Percentiles rank a stretch among this genome's conserved stretches.
phyloP scores from a whole-genome alignment of 2,329 filamentous ascomycete species.

The Plectosphaerella cucumerina region DNA sequence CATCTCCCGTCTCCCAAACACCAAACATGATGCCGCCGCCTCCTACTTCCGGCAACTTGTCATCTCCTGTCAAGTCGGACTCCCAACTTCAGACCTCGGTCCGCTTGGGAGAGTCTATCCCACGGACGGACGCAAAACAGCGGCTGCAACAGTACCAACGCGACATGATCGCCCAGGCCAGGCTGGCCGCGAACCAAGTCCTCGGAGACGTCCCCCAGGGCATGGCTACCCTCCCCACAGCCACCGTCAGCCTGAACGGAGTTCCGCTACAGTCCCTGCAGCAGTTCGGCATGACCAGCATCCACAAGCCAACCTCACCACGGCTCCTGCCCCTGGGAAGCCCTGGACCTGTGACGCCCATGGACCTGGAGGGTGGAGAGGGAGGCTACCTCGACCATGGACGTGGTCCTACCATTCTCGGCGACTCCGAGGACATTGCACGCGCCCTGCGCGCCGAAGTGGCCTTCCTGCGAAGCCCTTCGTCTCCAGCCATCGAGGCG shows the following conservation, averaged over 20 bases:
- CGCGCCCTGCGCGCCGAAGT: conserved; percentile 21
- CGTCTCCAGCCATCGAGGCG: conserved; percentile 26
- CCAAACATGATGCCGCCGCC: background rate
- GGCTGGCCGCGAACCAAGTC: conserved; percentile 34
- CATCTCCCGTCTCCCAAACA: background rate
- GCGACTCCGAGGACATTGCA: conserved; percentile 18
- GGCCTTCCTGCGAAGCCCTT: conserved; percentile 21
- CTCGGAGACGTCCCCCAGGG: conserved; percentile 21
- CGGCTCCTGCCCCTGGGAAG: conserved; percentile 50
- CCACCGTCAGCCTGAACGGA: conserved; percentile 27
- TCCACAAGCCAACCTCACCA: conserved; percentile 45
- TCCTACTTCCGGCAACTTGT: background rate
- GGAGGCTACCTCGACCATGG: conserved; percentile 32
- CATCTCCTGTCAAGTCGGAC: conserved; percentile 9
- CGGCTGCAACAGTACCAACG: conserved; percentile 55
- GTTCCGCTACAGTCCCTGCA: conserved; percentile 31
- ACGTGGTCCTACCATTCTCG: conserved; percentile 16
- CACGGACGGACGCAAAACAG: conserved; percentile 41
- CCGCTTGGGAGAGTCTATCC: conserved; percentile 11
- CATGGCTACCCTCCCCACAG: conserved; percentile 18
- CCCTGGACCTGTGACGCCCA: conserved; percentile 58
- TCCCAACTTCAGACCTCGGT: conserved; percentile 16
- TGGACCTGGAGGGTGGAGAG: conserved; percentile 42
- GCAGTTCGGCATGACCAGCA: conserved; percentile 27
- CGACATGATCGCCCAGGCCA: conserved; percentile 57